Evolutionary conservation across 1,139 yeast species (phyloP).

Genomic region (Zhuliangozyma blackwelliae): DNA sequence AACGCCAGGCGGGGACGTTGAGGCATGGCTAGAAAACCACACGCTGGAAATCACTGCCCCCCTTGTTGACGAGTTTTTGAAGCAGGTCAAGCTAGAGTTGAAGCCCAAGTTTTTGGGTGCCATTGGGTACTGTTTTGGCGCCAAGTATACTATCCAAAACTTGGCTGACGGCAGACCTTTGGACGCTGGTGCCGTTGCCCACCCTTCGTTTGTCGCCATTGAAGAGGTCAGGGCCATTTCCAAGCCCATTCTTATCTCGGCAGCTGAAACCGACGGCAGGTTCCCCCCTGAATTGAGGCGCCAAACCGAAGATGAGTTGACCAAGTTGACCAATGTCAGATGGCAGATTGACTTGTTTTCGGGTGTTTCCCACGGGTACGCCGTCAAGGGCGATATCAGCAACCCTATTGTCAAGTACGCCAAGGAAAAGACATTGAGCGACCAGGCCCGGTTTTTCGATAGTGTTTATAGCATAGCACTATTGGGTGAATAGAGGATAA

Average conservation of each 20-base stretch:
- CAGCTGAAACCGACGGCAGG: conserved; percentile 63
- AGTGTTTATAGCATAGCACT: too few species aligned
- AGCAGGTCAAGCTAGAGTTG: conserved; percentile 35
- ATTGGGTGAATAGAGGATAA: too few species aligned
- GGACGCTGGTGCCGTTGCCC: conserved; percentile 70
- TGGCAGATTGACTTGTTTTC: conserved; percentile 60
- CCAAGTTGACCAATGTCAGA: conserved; percentile 29
- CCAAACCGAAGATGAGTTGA: conserved; percentile 54
- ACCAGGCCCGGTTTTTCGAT: conserved; percentile 41
- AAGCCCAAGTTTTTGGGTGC: conserved; percentile 53
- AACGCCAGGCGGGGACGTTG: conserved; percentile 18
- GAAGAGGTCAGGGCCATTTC: conserved; percentile 58
- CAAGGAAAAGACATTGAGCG: conserved; percentile 60
- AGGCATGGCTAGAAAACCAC: conserved; percentile 55
- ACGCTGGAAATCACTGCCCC: conserved; percentile 39
- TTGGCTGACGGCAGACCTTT: conserved; percentile 44
- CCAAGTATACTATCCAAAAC: conserved; percentile 57
- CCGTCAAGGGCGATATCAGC: conserved; percentile 68
- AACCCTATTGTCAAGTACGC: conserved; percentile 59
- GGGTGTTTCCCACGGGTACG: conserved; percentile 68
- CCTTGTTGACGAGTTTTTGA: conserved; percentile 39
- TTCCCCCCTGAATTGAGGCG: conserved; percentile 63
- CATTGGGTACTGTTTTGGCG: conserved; percentile 86
- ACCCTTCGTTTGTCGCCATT: conserved; percentile 66
- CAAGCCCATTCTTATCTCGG: conserved; percentile 64